phyloP scores from a whole-genome alignment of 305 asterid species.

The Fraxinus angustifolia region DNA sequence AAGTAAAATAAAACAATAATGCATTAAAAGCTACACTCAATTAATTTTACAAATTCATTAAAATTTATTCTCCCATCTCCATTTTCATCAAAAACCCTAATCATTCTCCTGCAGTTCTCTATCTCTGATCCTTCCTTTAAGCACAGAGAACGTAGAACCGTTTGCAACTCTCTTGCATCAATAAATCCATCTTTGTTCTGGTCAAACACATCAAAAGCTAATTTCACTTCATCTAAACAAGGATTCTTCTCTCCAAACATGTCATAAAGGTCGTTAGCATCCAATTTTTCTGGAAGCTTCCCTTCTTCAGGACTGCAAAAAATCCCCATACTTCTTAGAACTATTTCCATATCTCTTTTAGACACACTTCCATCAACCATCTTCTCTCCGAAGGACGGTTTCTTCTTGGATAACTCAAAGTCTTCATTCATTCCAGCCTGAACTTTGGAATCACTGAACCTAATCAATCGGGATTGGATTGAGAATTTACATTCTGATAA shows the following conservation, averaged over 20 bases:
- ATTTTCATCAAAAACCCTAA: slow-evolving; percentile 42
- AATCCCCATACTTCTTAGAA: slow-evolving; percentile 42
- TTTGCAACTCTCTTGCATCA: slow-evolving; percentile 54
- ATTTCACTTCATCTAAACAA: slow-evolving; percentile 44
- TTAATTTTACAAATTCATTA: slow-evolving; percentile 41
- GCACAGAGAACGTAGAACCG: slow-evolving; percentile 43
- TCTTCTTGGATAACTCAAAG: not conserved
- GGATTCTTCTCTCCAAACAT: slow-evolving; percentile 42
- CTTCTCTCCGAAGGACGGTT: not conserved
- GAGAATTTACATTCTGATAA: slow-evolving; percentile 21
- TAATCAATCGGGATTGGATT: not conserved
- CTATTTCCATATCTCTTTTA: slow-evolving; percentile 33
- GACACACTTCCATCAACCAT: slow-evolving; percentile 14
- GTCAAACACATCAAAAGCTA: slow-evolving; percentile 62
- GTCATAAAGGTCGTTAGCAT: slow-evolving; percentile 21
- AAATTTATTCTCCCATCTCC: slow-evolving; percentile 57
- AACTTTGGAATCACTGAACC: not conserved
- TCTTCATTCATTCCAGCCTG: not conserved
- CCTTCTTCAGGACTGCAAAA: slow-evolving; percentile 13
- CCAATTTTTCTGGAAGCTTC: slow-evolving; percentile 27
- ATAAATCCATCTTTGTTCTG: slow-evolving; percentile 57
- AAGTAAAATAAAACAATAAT: not conserved
- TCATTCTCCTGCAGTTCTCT: slow-evolving; percentile 53
- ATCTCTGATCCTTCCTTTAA: slow-evolving; percentile 41
- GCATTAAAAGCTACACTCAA: slow-evolving; percentile 35